Evolutionary conservation across 345 rosid genomes (phyloP), one percentile per base, ranked within the genome.

Genomic region (Theobroma cacao): DNA sequence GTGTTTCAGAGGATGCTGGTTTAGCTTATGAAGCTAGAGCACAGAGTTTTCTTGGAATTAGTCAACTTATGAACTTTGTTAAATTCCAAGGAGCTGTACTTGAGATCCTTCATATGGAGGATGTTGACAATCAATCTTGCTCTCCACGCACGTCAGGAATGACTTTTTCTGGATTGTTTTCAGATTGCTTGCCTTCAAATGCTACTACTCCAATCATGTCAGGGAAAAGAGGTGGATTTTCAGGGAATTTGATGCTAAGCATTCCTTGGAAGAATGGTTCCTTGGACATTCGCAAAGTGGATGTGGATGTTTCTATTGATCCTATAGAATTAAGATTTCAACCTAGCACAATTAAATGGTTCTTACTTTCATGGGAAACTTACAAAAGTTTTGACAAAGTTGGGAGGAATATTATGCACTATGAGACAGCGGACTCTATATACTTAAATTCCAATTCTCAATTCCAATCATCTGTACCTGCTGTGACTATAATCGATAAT

Each of bases 201-300:
- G 77, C 78, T 55, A 82, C 86, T 48, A 86, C 79, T 75, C 88
- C 91, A 72, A 88, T 96, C 75, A 47, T 91, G 83, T 86, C 85
- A 38, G 92, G 97, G 65, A 79, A 82, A 76, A 80, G 83, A 84
- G 97, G 89, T 80, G 93, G 97, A 79, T 87, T 94, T 84, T 92
- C 98, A 7, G 99, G 99, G 78, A 87, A 85, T 81, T 75, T 96
- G 77, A 92, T 83, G 80, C 86, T 94, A 68, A 94, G 93, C 84
- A 94, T 96, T 80, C 99, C 99, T 62, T 96, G 98, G 96, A 90
- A 84, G 84, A 86, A 96, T 85, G 99, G 98, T 86, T 89, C 95
- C 40, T 84, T 94, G 82, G 99, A 96, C 80, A 90, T 96, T 68
- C 88, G 90, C 84, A 91, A 87, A 82, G 91, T 96, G 84, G 93